phyloP scores from a whole-genome alignment of 2,329 filamentous ascomycete species.

The Aspergillus melleus region DNA sequence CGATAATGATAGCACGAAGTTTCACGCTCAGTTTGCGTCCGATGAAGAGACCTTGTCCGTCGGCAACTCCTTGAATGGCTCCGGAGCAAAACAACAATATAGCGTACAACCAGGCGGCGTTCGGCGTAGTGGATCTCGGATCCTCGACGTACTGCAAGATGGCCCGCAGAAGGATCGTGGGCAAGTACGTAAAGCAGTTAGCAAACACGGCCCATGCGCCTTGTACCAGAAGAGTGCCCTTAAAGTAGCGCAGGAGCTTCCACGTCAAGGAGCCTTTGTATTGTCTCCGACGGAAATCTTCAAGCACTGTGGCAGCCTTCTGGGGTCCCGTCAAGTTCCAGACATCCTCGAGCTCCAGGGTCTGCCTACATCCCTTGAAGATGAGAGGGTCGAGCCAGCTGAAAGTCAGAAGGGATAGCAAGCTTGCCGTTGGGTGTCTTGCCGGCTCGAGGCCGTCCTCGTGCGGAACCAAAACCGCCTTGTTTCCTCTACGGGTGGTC shows the following conservation, averaged over 20 bases:
- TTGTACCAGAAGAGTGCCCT: constrained; percentile 71
- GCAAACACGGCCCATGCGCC: constrained; percentile 76
- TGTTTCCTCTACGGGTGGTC: constrained; percentile 88
- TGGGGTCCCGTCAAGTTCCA: constrained; percentile 90
- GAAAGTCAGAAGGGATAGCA: constrained; percentile 86
- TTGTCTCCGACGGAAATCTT: constrained; percentile 80
- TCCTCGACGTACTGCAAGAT: constrained; percentile 94
- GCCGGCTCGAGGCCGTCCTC: constrained; percentile 87
- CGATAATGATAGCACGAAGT: constrained; percentile 90
- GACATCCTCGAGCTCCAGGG: constrained; percentile 78
- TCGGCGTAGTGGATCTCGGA: constrained; percentile 71
- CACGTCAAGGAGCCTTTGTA: constrained; percentile 76
- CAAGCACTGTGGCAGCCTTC: constrained; percentile 78
- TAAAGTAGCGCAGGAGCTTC: constrained; percentile 85
- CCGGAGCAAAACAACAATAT: constrained; percentile 85
- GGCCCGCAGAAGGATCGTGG: constrained; percentile 83
- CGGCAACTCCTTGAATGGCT: constrained; percentile 75
- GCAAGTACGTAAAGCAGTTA: constrained; percentile 83
- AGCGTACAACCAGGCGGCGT: constrained; percentile 94
- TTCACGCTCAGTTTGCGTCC: constrained; percentile 93
- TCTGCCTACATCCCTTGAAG: constrained; percentile 81
- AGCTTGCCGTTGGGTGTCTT: constrained; percentile 79
- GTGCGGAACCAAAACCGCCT: constrained; percentile 81
- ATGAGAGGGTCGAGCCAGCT: constrained; percentile 88
- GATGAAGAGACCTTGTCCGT: constrained; percentile 87